Percentiles rank a stretch among this genome's conserved stretches.
These are phyloP conservation scores for Brettanomyces sp. DNA, from an alignment of 805 yeast genomes.

Conservation along the genomic window DNA sequence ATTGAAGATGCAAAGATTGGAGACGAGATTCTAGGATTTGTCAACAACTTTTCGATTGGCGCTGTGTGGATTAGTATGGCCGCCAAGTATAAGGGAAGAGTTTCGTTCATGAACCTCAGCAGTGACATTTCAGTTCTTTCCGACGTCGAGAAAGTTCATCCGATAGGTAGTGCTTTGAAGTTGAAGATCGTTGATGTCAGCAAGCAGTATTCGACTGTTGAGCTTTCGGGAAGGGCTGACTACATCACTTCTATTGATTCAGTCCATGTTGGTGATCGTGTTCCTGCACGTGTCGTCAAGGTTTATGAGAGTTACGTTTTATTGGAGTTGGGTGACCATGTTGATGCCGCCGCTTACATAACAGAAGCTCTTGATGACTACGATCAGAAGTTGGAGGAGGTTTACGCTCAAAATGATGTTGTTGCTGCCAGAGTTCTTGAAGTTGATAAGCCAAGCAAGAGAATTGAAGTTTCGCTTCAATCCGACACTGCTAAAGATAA, in stretches of 20 bases:
- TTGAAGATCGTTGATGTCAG: constrained; percentile 49
- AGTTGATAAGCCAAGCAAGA: constrained; percentile 38
- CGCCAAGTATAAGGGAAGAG: constrained; percentile 57
- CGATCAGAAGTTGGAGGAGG: constrained; percentile 39
- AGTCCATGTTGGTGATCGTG: constrained; percentile 40
- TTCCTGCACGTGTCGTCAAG: constrained; percentile 56
- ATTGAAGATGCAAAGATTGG: constrained; percentile 40
- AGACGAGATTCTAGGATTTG: constrained; percentile 44
- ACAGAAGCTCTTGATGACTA: constrained; percentile 74
- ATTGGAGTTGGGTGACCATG: constrained; percentile 57
- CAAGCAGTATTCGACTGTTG: constrained; percentile 32
- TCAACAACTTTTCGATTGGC: constrained; percentile 56
- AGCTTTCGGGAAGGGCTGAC: constrained; percentile 34
- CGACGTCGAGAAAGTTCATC: constrained; percentile 47
- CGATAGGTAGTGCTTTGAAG: constrained; percentile 63
- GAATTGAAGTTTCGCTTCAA: constrained; percentile 58
- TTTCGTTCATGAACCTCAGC: constrained; percentile 56
- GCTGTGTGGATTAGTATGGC: constrained; percentile 60
- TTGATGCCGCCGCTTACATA: constrained; percentile 56
- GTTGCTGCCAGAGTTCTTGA: constrained; percentile 47
- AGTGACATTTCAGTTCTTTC: constrained; percentile 40
- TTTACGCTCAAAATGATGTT: constrained; percentile 41
- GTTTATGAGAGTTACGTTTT: constrained; percentile 52
- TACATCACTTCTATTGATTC: constrained; percentile 35
- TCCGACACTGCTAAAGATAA: constrained; percentile 39